These are phyloP conservation scores for Tetrapisispora phaffii DNA, from an alignment of 805 yeast species.

Conservation along the genomic window DNA sequence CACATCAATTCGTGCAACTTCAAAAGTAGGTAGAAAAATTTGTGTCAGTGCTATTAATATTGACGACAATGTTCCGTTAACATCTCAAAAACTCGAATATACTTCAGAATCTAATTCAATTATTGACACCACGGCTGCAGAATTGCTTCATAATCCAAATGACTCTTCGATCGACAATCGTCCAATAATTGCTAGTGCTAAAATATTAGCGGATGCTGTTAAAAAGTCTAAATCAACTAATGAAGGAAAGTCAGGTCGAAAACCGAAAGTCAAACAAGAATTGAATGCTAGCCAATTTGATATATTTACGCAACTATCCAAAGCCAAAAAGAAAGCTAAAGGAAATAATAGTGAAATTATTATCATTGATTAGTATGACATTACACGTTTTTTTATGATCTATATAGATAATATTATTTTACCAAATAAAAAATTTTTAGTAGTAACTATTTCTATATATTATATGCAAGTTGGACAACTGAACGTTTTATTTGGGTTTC, in stretches of 20 bases:
- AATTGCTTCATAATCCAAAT: slow-evolving; percentile 25
- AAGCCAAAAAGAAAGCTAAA: slow-evolving; percentile 26
- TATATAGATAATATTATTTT: neutral
- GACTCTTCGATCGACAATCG: slow-evolving; percentile 22
- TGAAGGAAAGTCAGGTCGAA: neutral
- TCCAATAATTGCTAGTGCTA: slow-evolving; percentile 26
- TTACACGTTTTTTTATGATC: neutral
- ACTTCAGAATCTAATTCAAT: neutral
- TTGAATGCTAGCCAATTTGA: slow-evolving; percentile 17
- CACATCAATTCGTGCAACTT: neutral
- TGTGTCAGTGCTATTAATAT: slow-evolving; percentile 10
- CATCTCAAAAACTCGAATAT: neutral
- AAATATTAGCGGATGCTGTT: slow-evolving; percentile 22
- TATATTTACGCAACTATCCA: slow-evolving; percentile 23
- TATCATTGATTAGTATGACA: slow-evolving; percentile 15
- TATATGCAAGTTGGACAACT: neutral
- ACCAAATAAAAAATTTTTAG: too few species aligned
- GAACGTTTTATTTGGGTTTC: neutral
- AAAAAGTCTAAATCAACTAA: slow-evolving; percentile 3
- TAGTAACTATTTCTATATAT: neutral
- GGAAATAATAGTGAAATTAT: slow-evolving; percentile 23
- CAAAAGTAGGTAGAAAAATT: slow-evolving; percentile 6
- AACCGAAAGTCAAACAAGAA: slow-evolving; percentile 17
- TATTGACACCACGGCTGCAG: slow-evolving; percentile 26
- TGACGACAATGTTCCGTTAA: slow-evolving; percentile 6